Percentiles rank a stretch among this genome's conserved stretches.
phyloP scores from a whole-genome alignment of 768 basidiomycete genomes.

The Boletus pseudopeckii region DNA sequence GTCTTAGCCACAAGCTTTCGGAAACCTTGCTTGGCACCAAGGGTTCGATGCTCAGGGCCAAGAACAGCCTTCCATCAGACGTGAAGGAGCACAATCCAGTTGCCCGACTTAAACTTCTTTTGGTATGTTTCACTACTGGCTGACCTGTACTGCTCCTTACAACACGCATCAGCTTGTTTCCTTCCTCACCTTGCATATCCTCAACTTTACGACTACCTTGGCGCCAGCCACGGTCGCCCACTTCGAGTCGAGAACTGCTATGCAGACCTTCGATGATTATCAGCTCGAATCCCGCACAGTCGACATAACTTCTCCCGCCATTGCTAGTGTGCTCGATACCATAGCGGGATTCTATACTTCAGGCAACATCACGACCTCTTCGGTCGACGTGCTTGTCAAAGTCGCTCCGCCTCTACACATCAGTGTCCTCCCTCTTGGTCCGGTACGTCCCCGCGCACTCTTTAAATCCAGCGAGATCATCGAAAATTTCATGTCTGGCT shows the following conservation, averaged over 20 bases:
- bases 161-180: conserved; percentile 61
- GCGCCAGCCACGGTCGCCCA: conserved; percentile 58
- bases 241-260: conserved; percentile 30
- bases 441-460: conserved; percentile 30
- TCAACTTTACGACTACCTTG: conserved; percentile 91
- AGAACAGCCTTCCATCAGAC: conserved; percentile 39
- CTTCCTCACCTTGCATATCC: conserved; percentile 86
- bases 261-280: conserved; percentile 14
- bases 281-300: conserved; percentile 46
- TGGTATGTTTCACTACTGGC: conserved; percentile 45
- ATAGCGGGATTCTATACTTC: conserved; percentile 41
- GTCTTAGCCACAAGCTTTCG: conserved; percentile 26
- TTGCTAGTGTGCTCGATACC: conserved; percentile 55
- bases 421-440: conserved; percentile 39
- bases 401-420: conserved; percentile 59
- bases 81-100: conserved; percentile 74
- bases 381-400: conserved; percentile 52
- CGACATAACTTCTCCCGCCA: conserved; percentile 61
- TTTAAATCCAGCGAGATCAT: conserved; percentile 51
- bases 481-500: conserved; percentile 84
- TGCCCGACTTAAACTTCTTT: conserved; percentile 80
- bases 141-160: background rate
- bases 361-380: conserved; percentile 14
- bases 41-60: conserved; percentile 44
- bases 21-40: conserved; percentile 43